Evolutionary conservation across 495 filamentous ascomycete species (phyloP).

Genomic region (Aspergillus haitiensis): DNA sequence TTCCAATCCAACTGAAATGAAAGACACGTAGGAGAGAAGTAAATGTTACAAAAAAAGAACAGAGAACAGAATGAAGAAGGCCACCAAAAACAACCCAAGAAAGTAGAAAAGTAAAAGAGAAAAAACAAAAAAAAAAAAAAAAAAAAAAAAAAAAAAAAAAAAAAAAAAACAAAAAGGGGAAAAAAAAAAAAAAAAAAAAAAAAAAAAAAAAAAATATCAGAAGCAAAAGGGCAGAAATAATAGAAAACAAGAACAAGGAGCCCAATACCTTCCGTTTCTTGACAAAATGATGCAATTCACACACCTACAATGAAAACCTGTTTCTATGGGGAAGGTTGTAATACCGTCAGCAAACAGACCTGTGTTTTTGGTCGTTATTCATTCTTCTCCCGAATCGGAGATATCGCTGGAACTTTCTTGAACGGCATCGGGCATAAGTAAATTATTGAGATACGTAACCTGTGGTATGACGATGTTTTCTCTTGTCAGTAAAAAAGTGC

Average conservation of each 20-base stretch:
- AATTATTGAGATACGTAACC: conserved; percentile 62
- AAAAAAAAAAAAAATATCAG: conserved; percentile 2
- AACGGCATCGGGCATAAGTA: conserved; percentile 62
- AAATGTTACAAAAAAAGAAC: not conserved
- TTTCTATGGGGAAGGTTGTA: not conserved
- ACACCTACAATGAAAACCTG: conserved; percentile 13
- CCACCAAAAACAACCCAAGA: conserved; percentile 1
- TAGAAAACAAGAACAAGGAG: conserved; percentile 13
- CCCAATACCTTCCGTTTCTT: conserved; percentile 1
- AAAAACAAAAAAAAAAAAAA: conserved; percentile 5
- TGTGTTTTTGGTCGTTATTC: conserved; percentile 7
- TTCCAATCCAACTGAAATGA: not conserved
- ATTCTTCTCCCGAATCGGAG: conserved; percentile 19
- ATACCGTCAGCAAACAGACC: conserved; percentile 1
- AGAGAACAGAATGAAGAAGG: not conserved
- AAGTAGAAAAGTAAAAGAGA: not conserved
- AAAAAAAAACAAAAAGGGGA: too few relatives aligned
- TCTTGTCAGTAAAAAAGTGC: conserved; percentile 31
- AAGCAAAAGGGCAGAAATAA: conserved; percentile 9
- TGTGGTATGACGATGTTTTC: conserved; percentile 31
- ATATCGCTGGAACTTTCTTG: conserved; percentile 14
- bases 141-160: conserved; percentile 4
- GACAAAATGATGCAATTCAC: conserved; percentile 4
- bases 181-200: not conserved
- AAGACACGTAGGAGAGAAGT: not conserved